These are phyloP conservation scores for Phytophthora litchii DNA, from an alignment of 352 stramenopile species.

Conservation along the genomic window DNA sequence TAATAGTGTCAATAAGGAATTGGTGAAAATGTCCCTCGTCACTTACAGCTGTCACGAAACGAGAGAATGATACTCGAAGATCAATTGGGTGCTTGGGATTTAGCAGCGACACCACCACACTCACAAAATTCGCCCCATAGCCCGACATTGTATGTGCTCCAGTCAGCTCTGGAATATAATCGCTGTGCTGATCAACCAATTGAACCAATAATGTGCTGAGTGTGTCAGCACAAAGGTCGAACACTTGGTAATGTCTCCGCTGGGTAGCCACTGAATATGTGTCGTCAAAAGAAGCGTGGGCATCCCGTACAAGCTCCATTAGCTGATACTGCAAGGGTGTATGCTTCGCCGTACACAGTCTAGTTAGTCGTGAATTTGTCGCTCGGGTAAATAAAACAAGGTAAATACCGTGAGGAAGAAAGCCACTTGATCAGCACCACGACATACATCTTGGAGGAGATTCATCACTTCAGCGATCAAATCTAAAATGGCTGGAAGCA, in stretches of 20 bases:
- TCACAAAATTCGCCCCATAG: conserved; percentile 24
- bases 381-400: not conserved
- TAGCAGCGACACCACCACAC: conserved; percentile 33
- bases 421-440: conserved; percentile 23
- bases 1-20: conserved; percentile 4
- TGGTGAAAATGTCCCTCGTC: no score
- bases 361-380: not conserved
- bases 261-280: conserved; percentile 6
- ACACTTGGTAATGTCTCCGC: conserved; percentile 38
- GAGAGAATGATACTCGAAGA: conserved; percentile 49
- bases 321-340: conserved; percentile 49
- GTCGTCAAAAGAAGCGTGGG: conserved; percentile 31
- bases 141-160: conserved; percentile 3
- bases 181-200: conserved; percentile 17
- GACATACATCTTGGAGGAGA: conserved; percentile 44
- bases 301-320: conserved; percentile 43
- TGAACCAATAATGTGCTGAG: conserved; percentile 33
- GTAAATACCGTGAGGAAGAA: conserved; percentile 41
- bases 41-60: conserved; percentile 43
- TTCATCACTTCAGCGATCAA: conserved; percentile 42
- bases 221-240: conserved; percentile 32
- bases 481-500: conserved; percentile 50
- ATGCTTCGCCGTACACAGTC: conserved; percentile 30
- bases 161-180: conserved; percentile 8
- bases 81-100: conserved; percentile 32